A percentile compares a stretch with the other conserved stretches of the same genome.
Evolutionary conservation across 2,329 filamentous ascomycete species (phyloP).

Genomic region (Onygenales sp.): DNA sequence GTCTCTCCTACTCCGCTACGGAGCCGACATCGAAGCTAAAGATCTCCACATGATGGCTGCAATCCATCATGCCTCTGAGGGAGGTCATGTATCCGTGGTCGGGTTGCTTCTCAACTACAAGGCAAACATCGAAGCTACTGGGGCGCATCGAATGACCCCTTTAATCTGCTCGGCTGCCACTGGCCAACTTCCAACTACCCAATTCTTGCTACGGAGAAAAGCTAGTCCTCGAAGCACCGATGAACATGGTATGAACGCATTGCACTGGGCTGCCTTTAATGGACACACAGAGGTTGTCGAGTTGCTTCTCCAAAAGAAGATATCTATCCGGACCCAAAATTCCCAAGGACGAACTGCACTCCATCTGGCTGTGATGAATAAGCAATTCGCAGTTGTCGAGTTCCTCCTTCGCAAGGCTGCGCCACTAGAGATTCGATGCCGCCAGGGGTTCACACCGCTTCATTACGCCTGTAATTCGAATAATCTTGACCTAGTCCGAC

Average conservation of each 20-base stretch:
- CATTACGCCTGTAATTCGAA: slow-evolving; percentile 29
- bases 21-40: slow-evolving; percentile 19
- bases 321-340: slow-evolving; percentile 18
- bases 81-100: slow-evolving; percentile 25
- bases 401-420: slow-evolving; percentile 25
- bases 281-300: slow-evolving; percentile 28
- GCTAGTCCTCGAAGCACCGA: slow-evolving; percentile 19
- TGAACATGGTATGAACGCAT: slow-evolving; percentile 26
- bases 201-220: slow-evolving; percentile 23
- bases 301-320: slow-evolving; percentile 22
- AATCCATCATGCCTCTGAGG: slow-evolving; percentile 27
- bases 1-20: slow-evolving; percentile 20
- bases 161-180: slow-evolving; percentile 26
- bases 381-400: slow-evolving; percentile 29
- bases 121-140: slow-evolving; percentile 23
- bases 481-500: slow-evolving; percentile 20
- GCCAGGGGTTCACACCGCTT: slow-evolving; percentile 20
- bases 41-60: slow-evolving; percentile 22
- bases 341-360: slow-evolving; percentile 24
- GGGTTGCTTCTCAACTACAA: slow-evolving; percentile 25
- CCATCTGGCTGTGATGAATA: slow-evolving; percentile 26
- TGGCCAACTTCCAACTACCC: slow-evolving; percentile 19
- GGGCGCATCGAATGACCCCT: slow-evolving; percentile 25
- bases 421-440: slow-evolving; percentile 21
- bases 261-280: slow-evolving; percentile 31